A percentile compares a stretch with the other conserved stretches of the same genome.
These are phyloP conservation scores for Solidago caesia DNA, from an alignment of 129 eudicot genomes.

Conservation along the genomic window DNA sequence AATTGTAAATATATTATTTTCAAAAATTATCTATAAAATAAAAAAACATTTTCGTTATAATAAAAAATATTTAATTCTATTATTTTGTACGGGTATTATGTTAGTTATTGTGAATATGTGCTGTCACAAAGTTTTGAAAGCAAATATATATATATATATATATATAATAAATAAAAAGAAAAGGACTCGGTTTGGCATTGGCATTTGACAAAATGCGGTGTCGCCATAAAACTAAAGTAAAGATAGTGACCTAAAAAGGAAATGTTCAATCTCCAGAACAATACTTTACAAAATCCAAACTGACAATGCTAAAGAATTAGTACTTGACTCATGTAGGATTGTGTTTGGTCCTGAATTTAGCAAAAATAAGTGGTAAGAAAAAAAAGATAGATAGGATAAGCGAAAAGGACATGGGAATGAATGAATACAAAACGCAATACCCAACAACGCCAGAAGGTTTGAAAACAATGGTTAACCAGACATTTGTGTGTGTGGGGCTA, in stretches of 20 bases:
- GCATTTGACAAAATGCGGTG: background rate
- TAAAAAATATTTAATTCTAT: too few species aligned
- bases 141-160: too few species aligned
- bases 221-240: conserved; percentile 14
- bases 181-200: background rate
- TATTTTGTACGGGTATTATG: too few species aligned
- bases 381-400: background rate
- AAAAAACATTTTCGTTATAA: too few species aligned
- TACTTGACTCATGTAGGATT: background rate
- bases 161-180: background rate
- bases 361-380: background rate
- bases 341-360: background rate
- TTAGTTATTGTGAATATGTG: background rate
- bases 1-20: too few species aligned
- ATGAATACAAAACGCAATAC: conserved; percentile 2
- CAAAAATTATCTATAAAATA: too few species aligned
- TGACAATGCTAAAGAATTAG: too few species aligned
- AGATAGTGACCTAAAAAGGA: conserved; percentile 4
- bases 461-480: conserved; percentile 21
- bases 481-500: background rate
- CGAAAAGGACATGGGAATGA: background rate
- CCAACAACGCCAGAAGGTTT: background rate
- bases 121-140: background rate
- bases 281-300: background rate
- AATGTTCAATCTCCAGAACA: background rate